Evolutionary conservation across 441 rosid genomes (phyloP).

Genomic region (Arabidopsis lyrata): DNA sequence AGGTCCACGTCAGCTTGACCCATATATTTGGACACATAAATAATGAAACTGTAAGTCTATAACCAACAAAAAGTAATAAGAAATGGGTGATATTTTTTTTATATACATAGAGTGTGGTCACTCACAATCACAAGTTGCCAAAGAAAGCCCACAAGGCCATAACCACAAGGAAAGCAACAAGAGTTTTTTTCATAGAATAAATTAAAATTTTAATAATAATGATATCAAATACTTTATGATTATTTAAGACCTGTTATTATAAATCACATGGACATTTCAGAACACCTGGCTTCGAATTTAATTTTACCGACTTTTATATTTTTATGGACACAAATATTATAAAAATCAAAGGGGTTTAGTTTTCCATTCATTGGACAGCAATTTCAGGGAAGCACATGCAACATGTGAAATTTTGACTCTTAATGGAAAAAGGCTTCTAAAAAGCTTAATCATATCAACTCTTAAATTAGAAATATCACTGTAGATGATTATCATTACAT

Average conservation of each 20-base stretch:
- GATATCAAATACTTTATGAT: slow-evolving; percentile 22
- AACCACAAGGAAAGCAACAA: slow-evolving; percentile 33
- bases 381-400: slow-evolving; percentile 48
- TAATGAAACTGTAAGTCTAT: slow-evolving; percentile 1
- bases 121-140: slow-evolving; percentile 37
- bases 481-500: neutral
- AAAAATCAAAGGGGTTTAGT: slow-evolving; percentile 2
- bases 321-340: slow-evolving; percentile 11
- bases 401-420: slow-evolving; percentile 46
- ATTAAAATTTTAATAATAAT: neutral
- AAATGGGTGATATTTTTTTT: neutral
- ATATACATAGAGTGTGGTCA: slow-evolving; percentile 24
- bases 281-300: slow-evolving; percentile 43
- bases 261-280: slow-evolving; percentile 48
- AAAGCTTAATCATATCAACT: slow-evolving; percentile 29
- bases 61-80: neutral
- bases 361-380: slow-evolving; percentile 40
- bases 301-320: slow-evolving; percentile 22
- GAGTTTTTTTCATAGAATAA: neutral
- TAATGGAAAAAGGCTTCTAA: slow-evolving; percentile 35
- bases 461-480: slow-evolving; percentile 41
- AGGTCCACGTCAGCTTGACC: slow-evolving; percentile 30
- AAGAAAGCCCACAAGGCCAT: slow-evolving; percentile 37
- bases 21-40: neutral
- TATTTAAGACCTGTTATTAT: slow-evolving; percentile 26